phyloP scores from a whole-genome alignment of 306 rosid species.

The Cicer chorassanicum region DNA sequence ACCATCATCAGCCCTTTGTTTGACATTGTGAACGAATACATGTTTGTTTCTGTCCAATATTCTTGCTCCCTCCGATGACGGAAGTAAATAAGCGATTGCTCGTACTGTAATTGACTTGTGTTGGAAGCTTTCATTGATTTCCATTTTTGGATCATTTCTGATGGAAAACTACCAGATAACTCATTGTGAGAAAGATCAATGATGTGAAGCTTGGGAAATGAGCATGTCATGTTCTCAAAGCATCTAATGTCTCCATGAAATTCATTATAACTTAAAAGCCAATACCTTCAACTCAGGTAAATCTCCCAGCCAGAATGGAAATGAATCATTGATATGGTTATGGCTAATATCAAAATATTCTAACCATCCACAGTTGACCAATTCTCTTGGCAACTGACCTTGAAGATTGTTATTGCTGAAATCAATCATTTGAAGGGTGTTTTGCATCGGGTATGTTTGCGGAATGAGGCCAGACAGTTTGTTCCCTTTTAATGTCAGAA shows the following conservation, averaged over 20 bases:
- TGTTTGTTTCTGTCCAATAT: accelerated
- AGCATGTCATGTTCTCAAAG: neutral
- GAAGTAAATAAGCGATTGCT: neutral
- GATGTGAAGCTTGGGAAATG: constrained; percentile 44
- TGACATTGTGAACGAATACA: constrained; percentile 9
- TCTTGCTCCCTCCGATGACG: neutral
- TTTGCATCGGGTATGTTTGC: constrained; percentile 6
- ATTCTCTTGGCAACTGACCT: constrained; percentile 54
- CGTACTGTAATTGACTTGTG: constrained; percentile 11
- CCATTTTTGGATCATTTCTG: constrained; percentile 4
- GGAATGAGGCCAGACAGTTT: constrained; percentile 27
- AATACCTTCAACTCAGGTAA: constrained; percentile 44
- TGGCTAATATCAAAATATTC: constrained; percentile 37
- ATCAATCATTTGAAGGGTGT: neutral
- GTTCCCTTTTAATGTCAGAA: neutral
- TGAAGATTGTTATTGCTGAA: constrained; percentile 40
- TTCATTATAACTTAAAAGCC: neutral
- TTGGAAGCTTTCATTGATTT: constrained; percentile 3
- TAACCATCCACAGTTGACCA: constrained; percentile 24
- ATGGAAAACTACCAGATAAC: constrained; percentile 29
- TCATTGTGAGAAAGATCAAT: constrained; percentile 43
- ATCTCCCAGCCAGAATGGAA: constrained; percentile 56
- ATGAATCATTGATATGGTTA: constrained; percentile 39
- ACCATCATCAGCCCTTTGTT: constrained; percentile 36
- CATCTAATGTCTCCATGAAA: constrained; percentile 32